Base-by-base conservation (phyloP, 768 basidiomycete species). In the Cyclocybe aegerita region DNA sequence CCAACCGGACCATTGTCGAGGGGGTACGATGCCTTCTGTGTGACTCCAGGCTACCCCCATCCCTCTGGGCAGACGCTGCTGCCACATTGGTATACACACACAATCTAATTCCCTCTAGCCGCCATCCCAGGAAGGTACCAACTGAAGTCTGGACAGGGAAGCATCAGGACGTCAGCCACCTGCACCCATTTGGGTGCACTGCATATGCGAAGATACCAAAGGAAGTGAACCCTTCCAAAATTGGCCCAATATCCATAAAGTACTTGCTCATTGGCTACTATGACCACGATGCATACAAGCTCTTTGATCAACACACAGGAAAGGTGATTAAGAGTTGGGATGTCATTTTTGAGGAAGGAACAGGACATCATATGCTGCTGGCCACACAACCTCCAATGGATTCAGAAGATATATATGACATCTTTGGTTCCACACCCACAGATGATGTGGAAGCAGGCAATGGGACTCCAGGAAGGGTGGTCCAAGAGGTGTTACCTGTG, bases 171-270 rank as follows among this genome's bases (percentile, higher is more conserved):
- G 43, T 74, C 0, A 53, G 63, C 0, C 60, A 68, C 41, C 47
- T 74, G 0, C 56, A 49, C 2, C 53, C 60, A 4, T 71, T 68
- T 41, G 68, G 73, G 16, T n/a, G n/a, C n/a, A n/a, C n/a, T n/a
- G n/a, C n/a, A n/a, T n/a, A n/a, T n/a, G n/a, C n/a, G n/a, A n/a
- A 64, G 45, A 59, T 67, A 11, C 65, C 60, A 9, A 53, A 43
- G 35, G 56, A 58, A 48, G 42, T 49, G 1, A 38, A 38, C n/a
- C 31, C 17, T 3, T 48, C 45, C 0, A 62, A 62, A 29, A 34
- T 62, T 1, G 49, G 31, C 1, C 46, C 49, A 3, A 29, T 53
- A 23, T 63, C 62, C 0, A 29, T 61, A 14, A 60, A n/a, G n/a
- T n/a, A n/a, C n/a, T n/a, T n/a, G n/a, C n/a, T n/a, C n/a, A n/a